Conservation (phyloP, 2,329 filamentous ascomycete genomes). For the Colletotrichum spaethianum region DNA sequence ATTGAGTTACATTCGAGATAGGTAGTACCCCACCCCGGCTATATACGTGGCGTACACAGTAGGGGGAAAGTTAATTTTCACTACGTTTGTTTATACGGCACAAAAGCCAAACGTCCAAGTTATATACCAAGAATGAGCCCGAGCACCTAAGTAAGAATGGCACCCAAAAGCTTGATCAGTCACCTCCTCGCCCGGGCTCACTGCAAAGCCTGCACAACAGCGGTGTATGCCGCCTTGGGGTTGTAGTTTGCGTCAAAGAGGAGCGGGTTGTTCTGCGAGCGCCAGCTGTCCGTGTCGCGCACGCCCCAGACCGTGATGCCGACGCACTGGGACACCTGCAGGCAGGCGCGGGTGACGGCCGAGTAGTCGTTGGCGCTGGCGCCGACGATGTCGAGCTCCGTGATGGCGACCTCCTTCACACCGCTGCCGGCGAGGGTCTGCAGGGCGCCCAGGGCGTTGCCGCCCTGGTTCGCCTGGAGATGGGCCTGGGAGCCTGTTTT, state of each 20-base stretch:
- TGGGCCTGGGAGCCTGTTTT: conserved; percentile 66
- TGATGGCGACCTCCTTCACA: conserved; percentile 72
- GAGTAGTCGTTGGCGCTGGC: conserved; percentile 71
- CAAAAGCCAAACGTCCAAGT: background rate
- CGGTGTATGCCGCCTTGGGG: conserved; percentile 67
- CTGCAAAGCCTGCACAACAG: conserved; percentile 56
- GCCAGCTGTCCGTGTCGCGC: conserved; percentile 66
- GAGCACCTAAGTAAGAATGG: no score
- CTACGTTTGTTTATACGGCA: background rate
- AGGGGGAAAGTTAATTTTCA: background rate
- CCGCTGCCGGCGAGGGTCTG: conserved; percentile 65
- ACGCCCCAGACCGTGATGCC: conserved; percentile 77
- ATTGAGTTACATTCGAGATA: no score
- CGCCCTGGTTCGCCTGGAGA: conserved; percentile 61
- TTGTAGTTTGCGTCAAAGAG: conserved; percentile 67
- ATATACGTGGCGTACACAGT: background rate
- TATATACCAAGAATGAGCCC: background rate
- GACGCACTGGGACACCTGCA: conserved; percentile 71
- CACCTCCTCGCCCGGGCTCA: background rate
- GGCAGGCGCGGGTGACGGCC: conserved; percentile 71
- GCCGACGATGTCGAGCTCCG: conserved; percentile 76
- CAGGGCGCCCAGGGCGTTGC: conserved; percentile 63
- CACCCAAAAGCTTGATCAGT: background rate
- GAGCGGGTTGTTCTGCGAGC: conserved; percentile 63
- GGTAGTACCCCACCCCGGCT: background rate